Percentiles rank a stretch among this genome's conserved stretches.
These are phyloP conservation scores for Camellia oleifera DNA, from an alignment of 179 eudicot genomes.

Conservation along the genomic window DNA sequence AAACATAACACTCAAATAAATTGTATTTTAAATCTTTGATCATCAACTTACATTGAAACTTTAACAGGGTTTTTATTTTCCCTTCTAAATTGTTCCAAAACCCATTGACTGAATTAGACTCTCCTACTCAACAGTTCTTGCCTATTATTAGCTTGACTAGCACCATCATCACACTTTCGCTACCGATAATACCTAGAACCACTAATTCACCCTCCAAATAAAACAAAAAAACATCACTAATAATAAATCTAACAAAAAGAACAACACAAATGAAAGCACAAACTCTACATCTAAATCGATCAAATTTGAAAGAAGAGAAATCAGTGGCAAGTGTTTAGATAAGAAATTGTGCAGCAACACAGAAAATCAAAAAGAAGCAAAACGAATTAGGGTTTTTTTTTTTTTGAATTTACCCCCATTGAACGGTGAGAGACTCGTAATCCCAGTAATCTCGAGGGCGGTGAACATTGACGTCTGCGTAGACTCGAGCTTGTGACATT, in stretches of 20 bases:
- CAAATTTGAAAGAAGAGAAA: not conserved
- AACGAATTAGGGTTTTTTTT: not conserved
- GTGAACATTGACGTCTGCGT: conserved; percentile 26
- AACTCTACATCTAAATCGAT: not conserved
- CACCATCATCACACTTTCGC: not conserved
- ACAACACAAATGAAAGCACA: not conserved
- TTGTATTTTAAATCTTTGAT: no score
- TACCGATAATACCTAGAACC: not conserved
- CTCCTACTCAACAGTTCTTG: conserved; percentile 1
- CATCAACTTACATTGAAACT: not conserved
- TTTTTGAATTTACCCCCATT: conserved; percentile 20
- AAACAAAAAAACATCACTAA: not conserved
- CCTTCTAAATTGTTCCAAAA: no score
- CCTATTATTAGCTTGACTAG: not conserved
- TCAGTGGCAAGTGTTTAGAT: not conserved
- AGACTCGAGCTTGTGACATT: conserved; percentile 25
- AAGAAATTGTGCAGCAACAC: not conserved
- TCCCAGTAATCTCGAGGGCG: conserved; percentile 23
- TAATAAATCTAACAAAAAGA: not conserved
- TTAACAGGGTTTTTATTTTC: not conserved
- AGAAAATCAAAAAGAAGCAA: no score
- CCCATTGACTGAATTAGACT: not conserved
- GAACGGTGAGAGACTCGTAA: conserved; percentile 20
- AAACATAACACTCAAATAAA: not conserved
- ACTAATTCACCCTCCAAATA: not conserved